phyloP scores from a whole-genome alignment of 768 basidiomycete genomes.

The Collybia mongolica region DNA sequence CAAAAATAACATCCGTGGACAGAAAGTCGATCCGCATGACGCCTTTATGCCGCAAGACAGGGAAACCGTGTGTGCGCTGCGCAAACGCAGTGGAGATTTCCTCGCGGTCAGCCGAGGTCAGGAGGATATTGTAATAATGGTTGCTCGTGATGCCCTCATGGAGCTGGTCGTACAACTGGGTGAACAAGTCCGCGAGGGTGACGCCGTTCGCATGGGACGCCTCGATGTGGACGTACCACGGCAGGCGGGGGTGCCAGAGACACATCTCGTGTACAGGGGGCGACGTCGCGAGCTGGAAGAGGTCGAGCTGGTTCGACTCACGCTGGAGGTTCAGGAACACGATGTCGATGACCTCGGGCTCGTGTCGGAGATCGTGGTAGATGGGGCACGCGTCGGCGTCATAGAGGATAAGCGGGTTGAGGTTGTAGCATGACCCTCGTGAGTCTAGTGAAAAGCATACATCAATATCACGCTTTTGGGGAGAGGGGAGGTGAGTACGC shows the following conservation, averaged over 20 bases:
- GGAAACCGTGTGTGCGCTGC: constrained; percentile 30
- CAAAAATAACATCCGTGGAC: constrained; percentile 38
- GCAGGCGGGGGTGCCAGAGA: constrained; percentile 46
- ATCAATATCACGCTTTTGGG: background rate
- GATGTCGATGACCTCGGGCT: constrained; percentile 10
- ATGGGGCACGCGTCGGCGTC: constrained; percentile 8
- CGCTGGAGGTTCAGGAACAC: constrained; percentile 13
- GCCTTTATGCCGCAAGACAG: constrained; percentile 31
- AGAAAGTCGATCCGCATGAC: constrained; percentile 51
- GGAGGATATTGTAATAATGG: constrained; percentile 46
- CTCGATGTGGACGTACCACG: constrained; percentile 51
- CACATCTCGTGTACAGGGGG: constrained; percentile 45
- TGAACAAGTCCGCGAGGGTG: constrained; percentile 47
- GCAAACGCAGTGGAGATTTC: constrained; percentile 36
- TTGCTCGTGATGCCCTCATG: constrained; percentile 32
- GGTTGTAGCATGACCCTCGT: background rate
- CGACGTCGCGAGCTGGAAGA: constrained; percentile 37
- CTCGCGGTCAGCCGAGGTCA: constrained; percentile 41
- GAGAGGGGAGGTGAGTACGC: background rate
- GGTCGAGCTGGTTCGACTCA: constrained; percentile 16
- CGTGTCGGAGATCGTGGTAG: constrained; percentile 13
- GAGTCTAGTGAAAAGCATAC: background rate
- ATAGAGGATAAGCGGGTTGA: constrained; percentile 12
- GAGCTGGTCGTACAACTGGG: constrained; percentile 38
- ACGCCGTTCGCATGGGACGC: constrained; percentile 40